These are phyloP conservation scores for Talaromyces amestolkiae DNA, from an alignment of 2,329 filamentous ascomycete genomes.

Conservation along the genomic window DNA sequence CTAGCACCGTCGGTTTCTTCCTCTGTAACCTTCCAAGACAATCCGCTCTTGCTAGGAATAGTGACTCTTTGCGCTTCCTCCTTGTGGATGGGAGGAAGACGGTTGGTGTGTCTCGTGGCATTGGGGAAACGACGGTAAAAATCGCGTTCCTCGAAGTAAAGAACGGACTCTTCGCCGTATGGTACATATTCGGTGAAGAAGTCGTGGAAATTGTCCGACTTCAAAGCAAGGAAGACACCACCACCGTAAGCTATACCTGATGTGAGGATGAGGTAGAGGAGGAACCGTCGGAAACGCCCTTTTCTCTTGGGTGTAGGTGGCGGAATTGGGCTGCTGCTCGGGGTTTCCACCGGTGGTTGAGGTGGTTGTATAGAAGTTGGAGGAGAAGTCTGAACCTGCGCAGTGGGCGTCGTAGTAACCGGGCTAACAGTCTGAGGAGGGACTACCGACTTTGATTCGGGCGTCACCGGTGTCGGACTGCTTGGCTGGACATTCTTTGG, in stretches of 20 bases:
- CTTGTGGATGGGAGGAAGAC: slow-evolving; percentile 31
- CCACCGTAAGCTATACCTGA: slow-evolving; percentile 77
- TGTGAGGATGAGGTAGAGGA: slow-evolving; percentile 74
- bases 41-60: slow-evolving; percentile 80
- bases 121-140: slow-evolving; percentile 80
- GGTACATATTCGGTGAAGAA: slow-evolving; percentile 98
- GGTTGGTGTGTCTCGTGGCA: slow-evolving; percentile 49
- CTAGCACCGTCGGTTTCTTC: slow-evolving; percentile 61
- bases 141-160: slow-evolving; percentile 93
- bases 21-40: slow-evolving; percentile 74
- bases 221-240: slow-evolving; percentile 86
- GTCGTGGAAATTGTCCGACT: slow-evolving; percentile 98
- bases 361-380: slow-evolving; percentile 33
- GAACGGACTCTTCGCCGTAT: slow-evolving; percentile 88
- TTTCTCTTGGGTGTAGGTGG: slow-evolving; percentile 59
- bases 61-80: slow-evolving; percentile 69
- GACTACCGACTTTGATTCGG: slow-evolving; percentile 48
- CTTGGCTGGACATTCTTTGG: slow-evolving; percentile 39
- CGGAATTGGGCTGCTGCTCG: slow-evolving; percentile 39
- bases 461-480: slow-evolving; percentile 44
- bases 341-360: slow-evolving; percentile 25
- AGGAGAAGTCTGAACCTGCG: slow-evolving; percentile 36
- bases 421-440: slow-evolving; percentile 51
- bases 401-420: slow-evolving; percentile 41
- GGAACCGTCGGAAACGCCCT: slow-evolving; percentile 72